phyloP scores from a whole-genome alignment of 2,329 filamentous ascomycete genomes.

The Exophiala viscosa region DNA sequence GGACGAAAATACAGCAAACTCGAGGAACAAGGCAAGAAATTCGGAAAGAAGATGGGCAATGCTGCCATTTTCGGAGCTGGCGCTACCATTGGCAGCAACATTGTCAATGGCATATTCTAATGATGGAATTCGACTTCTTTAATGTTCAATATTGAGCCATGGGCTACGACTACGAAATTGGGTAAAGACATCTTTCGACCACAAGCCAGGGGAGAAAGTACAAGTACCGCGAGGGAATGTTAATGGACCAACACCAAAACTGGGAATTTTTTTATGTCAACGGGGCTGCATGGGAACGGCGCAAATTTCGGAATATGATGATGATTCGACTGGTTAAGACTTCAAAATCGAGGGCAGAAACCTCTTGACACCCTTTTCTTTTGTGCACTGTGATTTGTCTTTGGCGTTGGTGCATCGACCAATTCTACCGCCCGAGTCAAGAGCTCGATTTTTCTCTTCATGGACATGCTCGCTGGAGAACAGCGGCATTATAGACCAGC shows the following conservation, averaged over 20 bases:
- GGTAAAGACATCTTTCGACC: slow-evolving; percentile 14
- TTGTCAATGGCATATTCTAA: slow-evolving; percentile 88
- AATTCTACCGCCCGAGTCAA: too few species aligned
- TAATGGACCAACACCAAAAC: slow-evolving; percentile 14
- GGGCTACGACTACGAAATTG: slow-evolving; percentile 24
- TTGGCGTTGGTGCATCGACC: too few species aligned
- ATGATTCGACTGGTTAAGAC: background rate
- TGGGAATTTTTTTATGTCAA: slow-evolving; percentile 11
- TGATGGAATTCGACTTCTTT: slow-evolving; percentile 16
- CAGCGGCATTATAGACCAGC: too few species aligned
- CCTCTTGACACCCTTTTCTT: background rate
- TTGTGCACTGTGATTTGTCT: background rate
- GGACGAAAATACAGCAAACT: slow-evolving; percentile 58
- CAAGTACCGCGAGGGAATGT: slow-evolving; percentile 10
- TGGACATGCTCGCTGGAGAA: too few species aligned
- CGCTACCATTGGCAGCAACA: slow-evolving; percentile 82
- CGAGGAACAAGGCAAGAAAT: slow-evolving; percentile 80
- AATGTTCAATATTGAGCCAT: slow-evolving; percentile 18
- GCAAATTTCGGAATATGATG: slow-evolving; percentile 13
- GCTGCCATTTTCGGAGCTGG: slow-evolving; percentile 68
- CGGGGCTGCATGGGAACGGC: slow-evolving; percentile 18
- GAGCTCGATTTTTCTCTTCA: too few species aligned
- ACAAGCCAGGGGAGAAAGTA: slow-evolving; percentile 5
- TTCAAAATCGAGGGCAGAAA: background rate
- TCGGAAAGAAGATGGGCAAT: slow-evolving; percentile 89